Conservation (phyloP, 1,284 basidiomycete species). For the Ustilago shanxiensis region DNA sequence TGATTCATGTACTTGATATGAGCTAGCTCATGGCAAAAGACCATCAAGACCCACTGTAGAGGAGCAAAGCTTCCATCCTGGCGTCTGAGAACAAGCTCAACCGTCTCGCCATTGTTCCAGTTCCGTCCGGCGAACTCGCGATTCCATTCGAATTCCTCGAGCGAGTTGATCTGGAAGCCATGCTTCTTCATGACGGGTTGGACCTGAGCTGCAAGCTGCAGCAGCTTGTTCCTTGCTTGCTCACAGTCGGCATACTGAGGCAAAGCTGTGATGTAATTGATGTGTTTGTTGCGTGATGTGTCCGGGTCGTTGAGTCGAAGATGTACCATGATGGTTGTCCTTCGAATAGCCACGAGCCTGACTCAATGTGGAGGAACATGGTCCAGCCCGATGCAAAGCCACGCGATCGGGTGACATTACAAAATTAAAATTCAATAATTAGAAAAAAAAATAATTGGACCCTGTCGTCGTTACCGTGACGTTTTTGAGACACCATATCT, state of each 20-base stretch:
- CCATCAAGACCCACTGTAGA: slow-evolving; percentile 53
- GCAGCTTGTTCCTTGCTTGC: slow-evolving; percentile 44
- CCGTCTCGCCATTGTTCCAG: slow-evolving; percentile 62
- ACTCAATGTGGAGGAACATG: background rate
- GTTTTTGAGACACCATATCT: background rate
- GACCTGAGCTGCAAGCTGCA: slow-evolving; percentile 56
- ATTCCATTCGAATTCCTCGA: slow-evolving; percentile 61
- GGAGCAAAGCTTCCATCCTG: slow-evolving; percentile 53
- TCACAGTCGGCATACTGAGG: slow-evolving; percentile 41
- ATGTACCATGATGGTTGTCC: slow-evolving; percentile 39
- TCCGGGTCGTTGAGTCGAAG: slow-evolving; percentile 60
- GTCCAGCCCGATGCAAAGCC: too few species aligned
- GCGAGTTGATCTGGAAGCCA: slow-evolving; percentile 60
- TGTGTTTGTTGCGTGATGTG: slow-evolving; percentile 54
- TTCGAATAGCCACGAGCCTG: background rate
- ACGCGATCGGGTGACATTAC: too few species aligned
- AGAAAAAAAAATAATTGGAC: too few species aligned
- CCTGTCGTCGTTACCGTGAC: too few species aligned
- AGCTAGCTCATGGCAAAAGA: slow-evolving; percentile 62
- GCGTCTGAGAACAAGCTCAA: slow-evolving; percentile 56
- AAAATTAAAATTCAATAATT: background rate
- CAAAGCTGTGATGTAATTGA: slow-evolving; percentile 60
- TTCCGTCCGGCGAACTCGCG: slow-evolving; percentile 60
- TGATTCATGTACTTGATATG: slow-evolving; percentile 64
- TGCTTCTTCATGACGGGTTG: slow-evolving; percentile 60